These are phyloP conservation scores for Ammopiptanthus mongolicus DNA, from an alignment of 306 rosid genomes.

Conservation along the genomic window DNA sequence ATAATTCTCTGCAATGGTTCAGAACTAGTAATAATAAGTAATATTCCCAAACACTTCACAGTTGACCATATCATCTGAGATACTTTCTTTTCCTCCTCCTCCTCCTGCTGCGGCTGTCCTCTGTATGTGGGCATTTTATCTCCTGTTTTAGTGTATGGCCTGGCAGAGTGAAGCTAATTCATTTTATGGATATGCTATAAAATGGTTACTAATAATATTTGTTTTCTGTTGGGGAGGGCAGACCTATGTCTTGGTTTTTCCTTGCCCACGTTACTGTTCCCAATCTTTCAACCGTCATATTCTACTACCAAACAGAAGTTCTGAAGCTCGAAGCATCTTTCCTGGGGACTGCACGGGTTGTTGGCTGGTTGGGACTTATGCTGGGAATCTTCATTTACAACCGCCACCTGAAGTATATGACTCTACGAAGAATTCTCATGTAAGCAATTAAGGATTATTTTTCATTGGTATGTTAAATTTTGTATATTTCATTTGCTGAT, in stretches of 20 bases:
- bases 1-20: not conserved
- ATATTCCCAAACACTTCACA: not conserved
- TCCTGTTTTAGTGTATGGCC: not conserved
- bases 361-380: slow-evolving; percentile 85
- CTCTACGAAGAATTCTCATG: slow-evolving; percentile 66
- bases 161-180: slow-evolving; percentile 1
- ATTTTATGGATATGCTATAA: not conserved
- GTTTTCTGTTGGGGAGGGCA: slow-evolving; percentile 34
- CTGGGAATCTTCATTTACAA: slow-evolving; percentile 67
- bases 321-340: slow-evolving; percentile 76
- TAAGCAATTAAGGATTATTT: slow-evolving; percentile 28
- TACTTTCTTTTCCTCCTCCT: not conserved
- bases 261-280: slow-evolving; percentile 66
- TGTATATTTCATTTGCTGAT: slow-evolving; percentile 7
- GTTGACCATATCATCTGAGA: not conserved
- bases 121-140: not conserved
- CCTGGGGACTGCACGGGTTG: slow-evolving; percentile 66
- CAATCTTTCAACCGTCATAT: slow-evolving; percentile 65
- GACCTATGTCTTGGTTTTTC: slow-evolving; percentile 93
- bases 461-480: not conserved
- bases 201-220: slow-evolving; percentile 20
- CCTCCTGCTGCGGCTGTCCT: not conserved
- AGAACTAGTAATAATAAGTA: not conserved
- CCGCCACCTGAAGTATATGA: slow-evolving; percentile 62
- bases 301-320: slow-evolving; percentile 71